Base-by-base conservation (phyloP, 2,329 filamentous ascomycete species). In the Monascus ruber region DNA sequence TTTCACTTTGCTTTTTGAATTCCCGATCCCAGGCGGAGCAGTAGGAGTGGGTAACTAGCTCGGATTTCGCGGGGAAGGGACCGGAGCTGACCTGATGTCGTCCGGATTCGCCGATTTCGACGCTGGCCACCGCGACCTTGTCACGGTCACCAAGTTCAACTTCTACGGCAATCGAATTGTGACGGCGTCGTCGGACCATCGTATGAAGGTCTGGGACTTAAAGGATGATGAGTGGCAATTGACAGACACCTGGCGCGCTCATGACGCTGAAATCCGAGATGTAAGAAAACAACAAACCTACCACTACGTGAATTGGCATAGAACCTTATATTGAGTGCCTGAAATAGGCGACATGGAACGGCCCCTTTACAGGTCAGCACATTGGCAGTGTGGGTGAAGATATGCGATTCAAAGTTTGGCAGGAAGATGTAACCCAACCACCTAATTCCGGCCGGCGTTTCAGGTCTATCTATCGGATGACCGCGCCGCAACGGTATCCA, bases 131-230 rank as follows among this genome's bases (percentile, higher is more conserved):
- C 60, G 63, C 36, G 66, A 93, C 59, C 73, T 91, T 34, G 83
- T 93, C 37, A 80, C 88, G 47, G 82, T 85, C 40, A 80, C 89
- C 44, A 82, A 85, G 49, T 94, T 93, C 73, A 95, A 95, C 63
- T 81, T 80, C 49, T 94, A 94, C 60, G 89, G 88, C 51, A 88
- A 86, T 53, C 84, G 88, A 50, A 88, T 89, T 70, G 84, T 88
- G 33, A 91, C 87, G 2, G 87, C 86, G 28, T 91, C 86, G 11
- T 85, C 89, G 11, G 89, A 96, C 61, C 89, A 94, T 60, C 85
- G 83, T 59, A 82, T 96, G 54, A 86, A 88, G 57, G 83, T 95
- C 46, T 95, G 89, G 74, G 82, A 91, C 56, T 79, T 74, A 42
- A 71, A 80, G 48, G 82, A 86, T 51, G 78, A 79, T 33, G 70